Base-by-base conservation (phyloP, 2,329 filamentous ascomycete species). In the Chaetomiaceae sp. region DNA sequence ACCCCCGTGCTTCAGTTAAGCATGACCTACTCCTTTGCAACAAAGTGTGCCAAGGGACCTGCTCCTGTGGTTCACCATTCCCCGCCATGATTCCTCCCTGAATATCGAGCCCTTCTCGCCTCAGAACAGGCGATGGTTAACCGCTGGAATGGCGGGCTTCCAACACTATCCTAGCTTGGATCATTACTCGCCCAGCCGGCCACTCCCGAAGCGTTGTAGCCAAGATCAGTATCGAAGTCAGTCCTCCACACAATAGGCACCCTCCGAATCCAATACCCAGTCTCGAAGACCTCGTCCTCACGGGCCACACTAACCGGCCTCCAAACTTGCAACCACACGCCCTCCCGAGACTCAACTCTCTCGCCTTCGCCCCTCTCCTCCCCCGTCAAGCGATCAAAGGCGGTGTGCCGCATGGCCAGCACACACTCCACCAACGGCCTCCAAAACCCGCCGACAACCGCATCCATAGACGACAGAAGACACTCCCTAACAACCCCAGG, bases 191-290 rank as follows among this genome's bases (percentile, higher is more conserved):
- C 9, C 25, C 25, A 27, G 25, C 25, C 9, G 6, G 25, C 6
- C 9, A 27, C 25, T 27, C 6, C 9, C 25, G 6, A 27, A 6
- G 25, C 25, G 25, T 5, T 6, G 9, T 27, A 27, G 5, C 9
- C 25, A 27, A 27, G 25, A 6, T 27, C 25, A 27, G 25, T 27
- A 9, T 17, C 14, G 4, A 12, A 11, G 4, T 20, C 38, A 6
- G 14, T 33, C 9, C 4, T 33, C 38, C 34, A 19, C 23, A 22
- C 15, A 14, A 27, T 22, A 39, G 27, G 22, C n/a, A 54, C 47
- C 36, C 44, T 40, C 44, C 55, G 36, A 1, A 57, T 34, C 55
- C 55, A 57, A 23, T 57, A 57, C 20, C 55, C 55, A 1, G 31
- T 36, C 1, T 51, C 39, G 5, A 46, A 17, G 27, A 1, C 4